Conservation (phyloP, 139 green algal genomes). For the Trebouxia sp. region DNA sequence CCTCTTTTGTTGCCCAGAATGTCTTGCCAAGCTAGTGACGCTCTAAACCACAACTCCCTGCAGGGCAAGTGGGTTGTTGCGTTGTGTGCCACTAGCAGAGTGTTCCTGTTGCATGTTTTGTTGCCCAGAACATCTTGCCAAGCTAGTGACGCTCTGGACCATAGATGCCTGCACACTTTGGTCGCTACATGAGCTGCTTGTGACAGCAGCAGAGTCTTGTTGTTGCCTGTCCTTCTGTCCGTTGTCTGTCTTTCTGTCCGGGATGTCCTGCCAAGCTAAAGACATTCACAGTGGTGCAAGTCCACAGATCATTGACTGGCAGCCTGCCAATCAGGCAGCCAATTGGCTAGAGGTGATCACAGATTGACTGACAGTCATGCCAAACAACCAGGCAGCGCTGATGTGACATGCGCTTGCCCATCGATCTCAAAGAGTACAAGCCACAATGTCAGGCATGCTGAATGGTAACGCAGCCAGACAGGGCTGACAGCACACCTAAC, state of each 20-base stretch:
- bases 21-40: slow-evolving; percentile 81
- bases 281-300: too few species aligned
- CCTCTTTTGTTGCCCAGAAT: slow-evolving; percentile 55
- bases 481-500: too few species aligned
- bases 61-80: slow-evolving; percentile 93
- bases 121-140: slow-evolving; percentile 76
- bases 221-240: too few species aligned
- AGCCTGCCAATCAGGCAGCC: too few species aligned
- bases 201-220: slow-evolving; percentile 83
- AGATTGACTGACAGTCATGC: too few species aligned
- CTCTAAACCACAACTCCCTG: slow-evolving; percentile 85
- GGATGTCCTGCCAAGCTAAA: slow-evolving; percentile 80
- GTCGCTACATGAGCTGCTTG: slow-evolving; percentile 98
- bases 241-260: slow-evolving; percentile 41
- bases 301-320: too few species aligned
- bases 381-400: too few species aligned
- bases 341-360: too few species aligned
- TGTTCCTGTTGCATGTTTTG: slow-evolving; percentile 5
- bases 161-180: slow-evolving; percentile 65
- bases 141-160: slow-evolving; percentile 81
- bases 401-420: too few species aligned
- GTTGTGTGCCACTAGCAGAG: slow-evolving; percentile 95
- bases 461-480: too few species aligned
- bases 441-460: too few species aligned
- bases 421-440: too few species aligned